phyloP scores from a whole-genome alignment of 805 yeast species.

The Candida nemodendra region DNA sequence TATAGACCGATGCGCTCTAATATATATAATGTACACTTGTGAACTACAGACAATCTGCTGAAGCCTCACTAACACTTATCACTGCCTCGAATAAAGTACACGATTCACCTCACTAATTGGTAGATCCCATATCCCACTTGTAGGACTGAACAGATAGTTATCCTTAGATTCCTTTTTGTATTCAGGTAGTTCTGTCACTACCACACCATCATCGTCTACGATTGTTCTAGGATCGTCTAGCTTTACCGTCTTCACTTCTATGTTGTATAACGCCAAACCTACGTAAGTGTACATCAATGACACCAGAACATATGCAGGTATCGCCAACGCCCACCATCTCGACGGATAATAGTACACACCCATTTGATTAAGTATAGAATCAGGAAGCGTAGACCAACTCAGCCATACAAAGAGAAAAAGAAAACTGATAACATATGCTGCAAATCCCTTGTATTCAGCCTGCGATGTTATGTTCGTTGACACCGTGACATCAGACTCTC shows the following conservation, averaged over 20 bases:
- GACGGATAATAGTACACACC: slow-evolving; percentile 79
- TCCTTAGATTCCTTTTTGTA: slow-evolving; percentile 19
- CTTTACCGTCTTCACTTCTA: slow-evolving; percentile 66
- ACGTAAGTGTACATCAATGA: slow-evolving; percentile 70
- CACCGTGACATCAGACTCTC: slow-evolving; percentile 66
- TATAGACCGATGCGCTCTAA: too few species aligned
- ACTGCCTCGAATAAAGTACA: slow-evolving; percentile 59
- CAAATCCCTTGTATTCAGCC: slow-evolving; percentile 87
- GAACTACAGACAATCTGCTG: too few species aligned
- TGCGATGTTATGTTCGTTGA: slow-evolving; percentile 53
- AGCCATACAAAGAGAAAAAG: slow-evolving; percentile 55
- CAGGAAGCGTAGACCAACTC: slow-evolving; percentile 76
- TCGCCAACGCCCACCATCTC: slow-evolving; percentile 84
- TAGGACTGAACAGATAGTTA: slow-evolving; percentile 52
- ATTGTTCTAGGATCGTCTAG: slow-evolving; percentile 61
- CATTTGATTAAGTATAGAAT: slow-evolving; percentile 45
- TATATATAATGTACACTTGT: too few species aligned
- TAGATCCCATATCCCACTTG: slow-evolving; percentile 86
- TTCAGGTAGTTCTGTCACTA: slow-evolving; percentile 24
- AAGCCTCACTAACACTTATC: too few species aligned
- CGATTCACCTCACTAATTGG: slow-evolving; percentile 70
- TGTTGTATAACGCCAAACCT: slow-evolving; percentile 67
- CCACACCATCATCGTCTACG: slow-evolving; percentile 58
- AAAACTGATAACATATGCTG: slow-evolving; percentile 68
- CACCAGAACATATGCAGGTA: slow-evolving; percentile 71